Evolutionary conservation across 106 monocot species (phyloP).

Genomic region (Gastrodia elata): DNA sequence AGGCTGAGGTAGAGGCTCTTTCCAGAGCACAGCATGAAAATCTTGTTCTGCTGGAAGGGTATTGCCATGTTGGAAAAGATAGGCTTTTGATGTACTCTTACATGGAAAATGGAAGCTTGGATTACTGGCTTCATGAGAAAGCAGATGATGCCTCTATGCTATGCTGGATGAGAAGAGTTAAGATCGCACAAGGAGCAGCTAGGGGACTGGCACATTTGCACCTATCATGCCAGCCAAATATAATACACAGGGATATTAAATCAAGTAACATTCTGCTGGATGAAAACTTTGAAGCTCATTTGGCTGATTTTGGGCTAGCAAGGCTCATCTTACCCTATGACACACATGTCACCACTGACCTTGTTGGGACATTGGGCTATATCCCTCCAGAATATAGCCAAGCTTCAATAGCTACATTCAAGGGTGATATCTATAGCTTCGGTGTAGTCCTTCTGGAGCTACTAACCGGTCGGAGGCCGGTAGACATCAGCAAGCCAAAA

Average conservation of each 20-base stretch:
- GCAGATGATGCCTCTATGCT: constrained; percentile 6
- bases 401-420: constrained; percentile 20
- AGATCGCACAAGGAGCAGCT: constrained; percentile 20
- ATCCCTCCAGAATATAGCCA: constrained; percentile 26
- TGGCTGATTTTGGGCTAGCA: constrained; percentile 25
- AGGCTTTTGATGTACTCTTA: constrained; percentile 20
- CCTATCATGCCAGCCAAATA: constrained; percentile 14
- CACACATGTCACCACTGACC: constrained; percentile 18
- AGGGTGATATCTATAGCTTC: constrained; percentile 22
- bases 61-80: constrained; percentile 15
- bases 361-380: constrained; percentile 23
- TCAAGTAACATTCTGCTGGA: constrained; percentile 23
- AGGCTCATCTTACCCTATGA: constrained; percentile 19
- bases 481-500: constrained; percentile 22
- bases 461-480: constrained; percentile 16
- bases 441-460: constrained; percentile 23
- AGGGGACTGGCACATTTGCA: constrained; percentile 21
- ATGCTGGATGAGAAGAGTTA: constrained; percentile 12
- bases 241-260: constrained; percentile 21
- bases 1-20: constrained; percentile 22
- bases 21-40: constrained; percentile 18
- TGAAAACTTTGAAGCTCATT: constrained; percentile 17
- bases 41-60: constrained; percentile 22
- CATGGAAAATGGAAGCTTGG: constrained; percentile 26
- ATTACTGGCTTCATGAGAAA: constrained; percentile 28